Conservation (phyloP, 805 yeast genomes). For the Grigorovia jiainica region DNA sequence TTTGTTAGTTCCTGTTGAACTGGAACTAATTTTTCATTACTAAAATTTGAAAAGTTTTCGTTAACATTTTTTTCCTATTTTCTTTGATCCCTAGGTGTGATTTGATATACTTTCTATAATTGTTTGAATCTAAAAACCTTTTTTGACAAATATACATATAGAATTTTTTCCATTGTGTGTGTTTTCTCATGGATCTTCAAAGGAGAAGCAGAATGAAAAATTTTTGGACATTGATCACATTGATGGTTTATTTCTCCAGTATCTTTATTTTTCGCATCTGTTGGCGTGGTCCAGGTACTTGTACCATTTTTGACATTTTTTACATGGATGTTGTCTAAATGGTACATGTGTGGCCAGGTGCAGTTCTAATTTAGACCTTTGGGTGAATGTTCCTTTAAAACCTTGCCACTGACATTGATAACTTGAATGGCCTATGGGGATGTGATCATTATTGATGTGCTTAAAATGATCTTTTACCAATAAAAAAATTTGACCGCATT, state of each 20-base stretch:
- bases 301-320: conserved; percentile 57
- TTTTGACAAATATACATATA: conserved; percentile 75
- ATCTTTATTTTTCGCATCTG: conserved; percentile 77
- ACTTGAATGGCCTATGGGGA: conserved; percentile 63
- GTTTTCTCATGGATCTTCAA: conserved; percentile 74
- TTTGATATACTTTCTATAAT: conserved; percentile 78
- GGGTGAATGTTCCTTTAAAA: conserved; percentile 66
- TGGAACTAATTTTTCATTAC: no score
- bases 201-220: conserved; percentile 74
- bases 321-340: conserved; percentile 70
- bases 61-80: no score
- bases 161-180: conserved; percentile 89
- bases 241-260: conserved; percentile 81
- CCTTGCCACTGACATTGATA: conserved; percentile 73
- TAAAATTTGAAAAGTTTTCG: no score
- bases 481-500: conserved; percentile 43
- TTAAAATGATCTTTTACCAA: conserved; percentile 54
- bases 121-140: conserved; percentile 80
- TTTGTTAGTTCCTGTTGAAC: no score
- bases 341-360: conserved; percentile 86
- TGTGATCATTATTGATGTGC: conserved; percentile 60
- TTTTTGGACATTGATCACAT: conserved; percentile 66
- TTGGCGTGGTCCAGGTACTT: conserved; percentile 67
- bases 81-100: no score
- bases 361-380: conserved; percentile 78